Evolutionary conservation across 768 basidiomycete species (phyloP), one percentile per base, ranked within the genome.

Genomic region (Hygrocybe coccinea): DNA sequence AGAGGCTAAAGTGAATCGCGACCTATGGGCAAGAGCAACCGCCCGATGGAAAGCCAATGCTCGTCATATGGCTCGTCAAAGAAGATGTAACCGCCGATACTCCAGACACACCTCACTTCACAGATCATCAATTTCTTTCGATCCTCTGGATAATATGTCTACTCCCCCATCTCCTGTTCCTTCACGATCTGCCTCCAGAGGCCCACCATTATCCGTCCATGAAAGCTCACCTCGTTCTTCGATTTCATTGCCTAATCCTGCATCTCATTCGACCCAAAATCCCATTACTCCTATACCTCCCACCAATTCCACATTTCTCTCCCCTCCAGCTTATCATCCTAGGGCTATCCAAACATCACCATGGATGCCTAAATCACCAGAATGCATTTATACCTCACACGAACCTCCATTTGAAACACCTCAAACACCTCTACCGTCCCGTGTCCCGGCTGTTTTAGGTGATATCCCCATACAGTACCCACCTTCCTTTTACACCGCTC

Each of bases 1-100:
- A 57, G 80, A 82, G 46, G 66, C 69, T 7, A 79, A 74, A 51
- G 65, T 66, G 4, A 80, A 80, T 58, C 79, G 84, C 65, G 82
- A 79, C 60, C 62, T 84, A 47, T 88, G 86, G 86, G 76, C 78
- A 0, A 76, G 71, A 56, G 86, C 87, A 2, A 82, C 80, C 1
- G 82, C 82, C 7, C 78, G 85, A 43, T 91, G 88, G 88, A 82
- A 76, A 59, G 80, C 79, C 2, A 83, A 84, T 51, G 77, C 81
- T 9, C 80, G 82, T 24, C 75, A 80, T 55, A 71, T 80, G n/a
- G 81, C 82, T 7, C 79, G 86, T 36, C 80, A 82, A 48, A 76
- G 88, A 54, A 71, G 79, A 56, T 76, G 78, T 34, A 76, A 71
- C 56, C 75, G 76, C 59, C 61, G 29, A 21, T 15, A 29, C n/a